A percentile compares a stretch with the other conserved stretches of the same genome.
phyloP scores from a whole-genome alignment of 2,329 filamentous ascomycete genomes.

The Aspergillus quadrilineatus region DNA sequence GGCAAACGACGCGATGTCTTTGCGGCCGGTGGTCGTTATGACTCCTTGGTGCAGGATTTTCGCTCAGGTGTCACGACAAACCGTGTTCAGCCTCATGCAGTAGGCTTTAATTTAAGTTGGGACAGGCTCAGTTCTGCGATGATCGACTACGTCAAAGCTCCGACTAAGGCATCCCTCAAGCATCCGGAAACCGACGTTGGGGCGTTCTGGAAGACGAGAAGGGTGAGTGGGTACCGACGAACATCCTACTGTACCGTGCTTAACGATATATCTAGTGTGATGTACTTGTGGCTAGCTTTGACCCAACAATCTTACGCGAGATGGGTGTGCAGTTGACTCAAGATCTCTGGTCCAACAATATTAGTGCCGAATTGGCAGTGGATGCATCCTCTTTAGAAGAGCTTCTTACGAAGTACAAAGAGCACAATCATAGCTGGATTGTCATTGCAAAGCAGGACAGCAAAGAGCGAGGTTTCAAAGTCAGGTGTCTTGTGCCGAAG shows the following conservation, averaged over 20 bases:
- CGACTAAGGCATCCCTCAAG: conserved; percentile 61
- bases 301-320: conserved; percentile 70
- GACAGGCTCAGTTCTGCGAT: conserved; percentile 72
- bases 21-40: conserved; percentile 90
- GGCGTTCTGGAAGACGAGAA: conserved; percentile 60
- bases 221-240: conserved; percentile 50
- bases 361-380: conserved; percentile 83
- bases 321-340: conserved; percentile 75
- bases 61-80: conserved; percentile 66
- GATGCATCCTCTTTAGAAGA: conserved; percentile 79
- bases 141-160: conserved; percentile 50
- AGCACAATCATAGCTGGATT: conserved; percentile 82
- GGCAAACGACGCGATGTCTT: conserved; percentile 79
- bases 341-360: conserved; percentile 76
- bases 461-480: conserved; percentile 63
- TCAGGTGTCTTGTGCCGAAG: conserved; percentile 74
- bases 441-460: conserved; percentile 75
- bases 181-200: conserved; percentile 64
- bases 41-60: conserved; percentile 81
- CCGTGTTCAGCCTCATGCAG: conserved; percentile 71
- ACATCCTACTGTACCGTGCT: neutral
- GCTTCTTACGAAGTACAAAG: conserved; percentile 62
- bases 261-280: conserved; percentile 62
- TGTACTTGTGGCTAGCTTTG: conserved; percentile 85
- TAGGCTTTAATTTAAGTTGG: conserved; percentile 89